A percentile compares a stretch with the other conserved stretches of the same genome.
Conservation (phyloP, 2,329 filamentous ascomycete genomes). For the Zymoseptoria tritici region DNA sequence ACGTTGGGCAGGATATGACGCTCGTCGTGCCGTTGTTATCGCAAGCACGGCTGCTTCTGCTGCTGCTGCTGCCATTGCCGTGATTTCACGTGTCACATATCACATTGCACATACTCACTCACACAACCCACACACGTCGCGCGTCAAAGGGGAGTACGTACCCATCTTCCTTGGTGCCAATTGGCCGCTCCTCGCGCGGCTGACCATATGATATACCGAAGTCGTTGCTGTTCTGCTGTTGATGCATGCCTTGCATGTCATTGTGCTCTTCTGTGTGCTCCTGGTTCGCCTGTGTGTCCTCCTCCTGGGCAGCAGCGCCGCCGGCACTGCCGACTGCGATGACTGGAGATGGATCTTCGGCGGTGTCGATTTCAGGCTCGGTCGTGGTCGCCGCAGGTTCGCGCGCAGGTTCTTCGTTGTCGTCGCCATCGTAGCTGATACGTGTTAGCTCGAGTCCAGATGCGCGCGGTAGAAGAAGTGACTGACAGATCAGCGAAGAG, state of each 20-base stretch:
- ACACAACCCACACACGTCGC: conserved; percentile 7
- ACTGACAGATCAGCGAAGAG: conserved; percentile 90
- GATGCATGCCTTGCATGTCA: conserved; percentile 20
- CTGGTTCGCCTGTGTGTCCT: conserved; percentile 27
- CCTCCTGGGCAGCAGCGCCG: conserved; percentile 11
- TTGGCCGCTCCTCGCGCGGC: conserved; percentile 39
- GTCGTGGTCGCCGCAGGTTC: conserved; percentile 13
- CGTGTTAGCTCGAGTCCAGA: conserved; percentile 4
- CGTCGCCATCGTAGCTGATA: conserved; percentile 46
- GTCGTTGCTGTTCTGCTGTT: conserved; percentile 15
- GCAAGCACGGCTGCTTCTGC: too few species aligned
- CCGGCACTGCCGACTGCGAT: conserved; percentile 12
- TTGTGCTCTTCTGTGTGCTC: conserved; percentile 19
- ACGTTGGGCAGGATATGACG: not conserved
- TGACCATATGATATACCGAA: conserved; percentile 21
- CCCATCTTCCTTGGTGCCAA: conserved; percentile 85
- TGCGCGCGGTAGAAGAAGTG: not conserved
- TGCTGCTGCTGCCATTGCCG: not conserved
- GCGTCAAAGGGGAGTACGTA: conserved; percentile 47
- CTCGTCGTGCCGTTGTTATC: not conserved
- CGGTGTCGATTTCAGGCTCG: conserved; percentile 9
- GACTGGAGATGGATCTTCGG: conserved; percentile 10
- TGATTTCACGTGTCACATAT: not conserved
- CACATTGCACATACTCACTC: conserved; percentile 1
- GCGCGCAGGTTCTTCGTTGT: conserved; percentile 44